These are phyloP conservation scores for Evernia prunastri DNA, from an alignment of 495 filamentous ascomycete species.

Conservation along the genomic window DNA sequence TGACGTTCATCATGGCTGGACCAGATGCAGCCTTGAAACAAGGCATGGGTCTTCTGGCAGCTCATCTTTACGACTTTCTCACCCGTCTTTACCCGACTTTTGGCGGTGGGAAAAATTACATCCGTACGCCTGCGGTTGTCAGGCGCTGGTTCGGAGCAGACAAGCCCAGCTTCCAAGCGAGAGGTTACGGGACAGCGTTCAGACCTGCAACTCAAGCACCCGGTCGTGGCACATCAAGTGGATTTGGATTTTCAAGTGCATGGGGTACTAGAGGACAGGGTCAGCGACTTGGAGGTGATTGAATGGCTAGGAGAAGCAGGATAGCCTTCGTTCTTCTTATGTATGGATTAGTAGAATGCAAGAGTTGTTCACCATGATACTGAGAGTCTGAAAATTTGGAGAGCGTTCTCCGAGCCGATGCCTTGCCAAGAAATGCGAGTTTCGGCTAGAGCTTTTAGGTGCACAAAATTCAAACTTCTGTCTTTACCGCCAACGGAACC, in stretches of 20 bases:
- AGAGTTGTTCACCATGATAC: background rate
- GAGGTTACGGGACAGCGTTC: conserved; percentile 55
- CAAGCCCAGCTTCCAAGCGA: conserved; percentile 33
- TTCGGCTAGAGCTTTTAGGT: background rate
- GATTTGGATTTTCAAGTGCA: conserved; percentile 37
- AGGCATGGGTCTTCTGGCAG: conserved; percentile 65
- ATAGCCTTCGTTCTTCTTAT: background rate
- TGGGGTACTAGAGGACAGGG: conserved; percentile 65
- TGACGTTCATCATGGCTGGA: conserved; percentile 55
- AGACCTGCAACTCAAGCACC: conserved; percentile 27
- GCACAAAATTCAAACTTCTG: background rate
- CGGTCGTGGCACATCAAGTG: conserved; percentile 30
- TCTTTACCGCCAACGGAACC: background rate
- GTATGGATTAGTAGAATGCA: conserved; percentile 5
- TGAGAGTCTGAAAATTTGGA: background rate
- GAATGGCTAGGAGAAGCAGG: conserved; percentile 4
- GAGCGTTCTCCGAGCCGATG: background rate
- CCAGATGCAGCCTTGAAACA: conserved; percentile 47
- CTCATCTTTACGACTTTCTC: conserved; percentile 80
- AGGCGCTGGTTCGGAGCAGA: conserved; percentile 52
- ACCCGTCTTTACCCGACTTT: conserved; percentile 76
- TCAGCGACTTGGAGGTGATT: conserved; percentile 55
- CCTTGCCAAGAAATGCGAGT: background rate
- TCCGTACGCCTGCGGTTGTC: conserved; percentile 63
- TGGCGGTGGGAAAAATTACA: conserved; percentile 65